phyloP scores from a whole-genome alignment of 345 rosid species.

The Gynandropsis gynandra region DNA sequence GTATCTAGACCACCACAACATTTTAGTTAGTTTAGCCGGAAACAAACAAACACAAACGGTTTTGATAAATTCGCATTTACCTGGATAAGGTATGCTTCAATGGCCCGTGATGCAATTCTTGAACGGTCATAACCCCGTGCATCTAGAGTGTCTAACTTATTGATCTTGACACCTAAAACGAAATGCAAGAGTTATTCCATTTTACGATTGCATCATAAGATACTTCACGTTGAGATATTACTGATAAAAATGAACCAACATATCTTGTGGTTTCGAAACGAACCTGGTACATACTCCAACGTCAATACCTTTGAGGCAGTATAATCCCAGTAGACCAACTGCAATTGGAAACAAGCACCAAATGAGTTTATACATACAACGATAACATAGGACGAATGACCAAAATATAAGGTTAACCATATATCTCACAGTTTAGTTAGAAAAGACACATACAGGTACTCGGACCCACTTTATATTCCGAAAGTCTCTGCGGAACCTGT shows the following conservation, averaged over 20 bases:
- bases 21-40: conserved; percentile 16
- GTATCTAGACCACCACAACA: conserved; percentile 42
- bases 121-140: conserved; percentile 56
- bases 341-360: conserved; percentile 19
- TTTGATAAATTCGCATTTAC: conserved; percentile 28
- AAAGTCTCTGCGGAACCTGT: conserved; percentile 80
- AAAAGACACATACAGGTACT: conserved; percentile 65
- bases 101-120: conserved; percentile 74
- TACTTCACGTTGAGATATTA: neutral
- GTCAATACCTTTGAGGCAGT: conserved; percentile 89
- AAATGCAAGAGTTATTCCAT: too few relatives aligned
- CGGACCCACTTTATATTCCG: conserved; percentile 93
- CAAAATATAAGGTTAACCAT: too few relatives aligned
- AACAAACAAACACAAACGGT: neutral
- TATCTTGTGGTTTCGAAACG: conserved; percentile 21
- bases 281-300: conserved; percentile 96
- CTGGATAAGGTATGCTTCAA: conserved; percentile 94
- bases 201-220: conserved; percentile 10
- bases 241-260: conserved; percentile 13
- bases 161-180: conserved; percentile 74
- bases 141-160: conserved; percentile 48
- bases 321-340: conserved; percentile 94
- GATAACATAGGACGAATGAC: neutral
- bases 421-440: neutral
- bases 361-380: conserved; percentile 1